Percentiles rank a stretch among this genome's conserved stretches.
These are phyloP conservation scores for Hypoxylon fuscum DNA, from an alignment of 495 filamentous ascomycete species.

Conservation along the genomic window DNA sequence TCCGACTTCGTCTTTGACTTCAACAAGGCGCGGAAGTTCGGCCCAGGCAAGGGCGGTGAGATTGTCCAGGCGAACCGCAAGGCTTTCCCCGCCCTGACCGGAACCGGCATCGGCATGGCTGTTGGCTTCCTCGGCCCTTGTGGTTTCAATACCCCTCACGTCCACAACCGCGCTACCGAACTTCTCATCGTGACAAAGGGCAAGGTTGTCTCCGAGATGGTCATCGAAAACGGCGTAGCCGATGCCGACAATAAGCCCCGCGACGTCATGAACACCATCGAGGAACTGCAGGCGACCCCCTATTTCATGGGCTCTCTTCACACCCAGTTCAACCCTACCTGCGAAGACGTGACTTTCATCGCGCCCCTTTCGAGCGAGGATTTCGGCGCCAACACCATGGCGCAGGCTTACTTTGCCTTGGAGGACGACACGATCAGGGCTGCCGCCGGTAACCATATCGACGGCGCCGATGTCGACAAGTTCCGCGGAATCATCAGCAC, in stretches of 20 bases:
- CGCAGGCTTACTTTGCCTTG: constrained; percentile 61
- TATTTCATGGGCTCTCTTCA: constrained; percentile 63
- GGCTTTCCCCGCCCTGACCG: constrained; percentile 54
- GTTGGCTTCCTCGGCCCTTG: constrained; percentile 56
- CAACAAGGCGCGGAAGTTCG: constrained; percentile 39
- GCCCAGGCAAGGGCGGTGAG: constrained; percentile 48
- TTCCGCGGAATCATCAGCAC: constrained; percentile 56
- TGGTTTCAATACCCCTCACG: constrained; percentile 60
- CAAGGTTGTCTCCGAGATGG: constrained; percentile 55
- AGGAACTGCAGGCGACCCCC: constrained; percentile 54
- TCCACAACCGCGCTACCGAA: constrained; percentile 57
- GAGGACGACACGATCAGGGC: constrained; percentile 55
- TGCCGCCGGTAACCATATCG: constrained; percentile 51
- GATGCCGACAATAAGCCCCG: constrained; percentile 22
- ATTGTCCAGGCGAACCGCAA: constrained; percentile 50
- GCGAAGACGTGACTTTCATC: constrained; percentile 58
- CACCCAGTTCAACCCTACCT: constrained; percentile 63
- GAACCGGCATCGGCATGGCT: constrained; percentile 45
- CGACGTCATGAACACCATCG: constrained; percentile 48
- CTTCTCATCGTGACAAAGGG: constrained; percentile 55
- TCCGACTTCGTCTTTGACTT: constrained; percentile 52
- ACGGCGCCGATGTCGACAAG: constrained; percentile 55
- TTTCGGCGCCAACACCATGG: constrained; percentile 56
- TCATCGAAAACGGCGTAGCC: constrained; percentile 58
- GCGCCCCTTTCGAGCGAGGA: constrained; percentile 60